phyloP scores from a whole-genome alignment of 2,329 filamentous ascomycete species.

The Coniochaeta prunicola region DNA sequence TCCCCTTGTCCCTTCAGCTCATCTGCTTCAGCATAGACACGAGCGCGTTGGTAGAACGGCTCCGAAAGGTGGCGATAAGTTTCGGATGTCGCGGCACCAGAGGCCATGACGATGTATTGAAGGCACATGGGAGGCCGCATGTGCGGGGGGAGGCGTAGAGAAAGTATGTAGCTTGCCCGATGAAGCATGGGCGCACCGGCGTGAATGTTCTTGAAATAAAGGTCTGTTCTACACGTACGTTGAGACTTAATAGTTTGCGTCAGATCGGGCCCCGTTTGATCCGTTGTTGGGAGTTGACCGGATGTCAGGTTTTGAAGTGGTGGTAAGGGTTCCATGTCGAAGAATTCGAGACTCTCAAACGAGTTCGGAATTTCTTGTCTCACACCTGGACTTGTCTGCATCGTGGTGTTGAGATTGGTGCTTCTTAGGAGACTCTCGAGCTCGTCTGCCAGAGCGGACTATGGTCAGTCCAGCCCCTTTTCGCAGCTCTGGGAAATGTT shows the following conservation, averaged over 20 bases:
- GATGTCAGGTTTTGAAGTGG: background rate
- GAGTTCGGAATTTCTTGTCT: background rate
- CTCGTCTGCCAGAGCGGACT: background rate
- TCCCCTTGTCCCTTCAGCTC: constrained; percentile 12
- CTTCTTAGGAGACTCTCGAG: background rate
- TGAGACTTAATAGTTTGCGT: background rate
- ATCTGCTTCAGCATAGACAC: constrained; percentile 12
- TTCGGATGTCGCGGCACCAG: constrained; percentile 7
- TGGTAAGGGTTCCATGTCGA: background rate
- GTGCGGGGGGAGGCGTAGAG: constrained; percentile 7
- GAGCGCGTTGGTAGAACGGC: constrained; percentile 13
- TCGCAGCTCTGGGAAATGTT: no score
- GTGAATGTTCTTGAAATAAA: constrained; percentile 14
- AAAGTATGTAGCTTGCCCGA: constrained; percentile 7
- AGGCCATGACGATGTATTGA: constrained; percentile 13
- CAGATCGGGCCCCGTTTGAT: background rate
- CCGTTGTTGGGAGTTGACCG: background rate
- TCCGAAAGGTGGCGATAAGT: constrained; percentile 7
- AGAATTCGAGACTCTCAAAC: background rate
- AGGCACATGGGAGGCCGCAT: constrained; percentile 15
- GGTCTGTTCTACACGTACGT: constrained; percentile 2
- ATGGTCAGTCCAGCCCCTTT: background rate
- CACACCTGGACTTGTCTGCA: background rate
- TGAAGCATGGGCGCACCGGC: constrained; percentile 12
- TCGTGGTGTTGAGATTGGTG: background rate